Evolutionary conservation across 1,284 basidiomycete genomes (phyloP), one percentile per base, ranked within the genome.

Genomic region (Rhodotorula sp.): DNA sequence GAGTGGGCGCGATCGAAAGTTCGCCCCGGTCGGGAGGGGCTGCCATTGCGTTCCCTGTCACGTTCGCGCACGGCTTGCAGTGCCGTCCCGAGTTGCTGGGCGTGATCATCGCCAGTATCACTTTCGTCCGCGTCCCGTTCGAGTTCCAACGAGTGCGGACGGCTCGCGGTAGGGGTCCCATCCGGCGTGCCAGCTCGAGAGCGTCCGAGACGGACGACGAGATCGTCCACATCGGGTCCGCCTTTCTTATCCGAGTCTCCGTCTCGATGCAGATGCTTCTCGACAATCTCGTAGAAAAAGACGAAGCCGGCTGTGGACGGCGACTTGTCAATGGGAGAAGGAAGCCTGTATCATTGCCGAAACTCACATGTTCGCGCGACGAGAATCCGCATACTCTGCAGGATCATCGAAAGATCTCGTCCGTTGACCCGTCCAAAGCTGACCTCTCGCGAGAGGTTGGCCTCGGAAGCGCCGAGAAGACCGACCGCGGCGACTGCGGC

Each of bases 211-310:
- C 68, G 74, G 12, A 75, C 42, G 55, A 71, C 65, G 54, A 75
- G 68, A 22, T 67, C 64, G 64, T 74, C 72, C 15, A 68, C 74
- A 17, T 62, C 55, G 0, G 59, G 62, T 0, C 74, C 71, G 12
- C 71, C 71, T n/a, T 75, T 73, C 4, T 67, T 59, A 14, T 74
- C 68, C 18, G 72, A 68, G 37, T 42, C 37, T 37, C 45, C 46
- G 8, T 71, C 74, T 6, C 74, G 72, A 18, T 75, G 74, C 4
- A 75, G 66, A 37, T 75, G 74, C 59, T 71, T 70, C 60, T 74
- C 72, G 42, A 75, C 70, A 22, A 74, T 60, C 29, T 71, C 69
- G 68, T 74, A 74, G 62, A 75, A 75, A 2, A 62, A 59, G 17
- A 70, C 64, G 54, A 75, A 75, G 6, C 74, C 74, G 29, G 72